Evolutionary conservation across 73 alveolate species (phyloP), one percentile per base, ranked within the genome.

Genomic region (Effrenium voratum): DNA sequence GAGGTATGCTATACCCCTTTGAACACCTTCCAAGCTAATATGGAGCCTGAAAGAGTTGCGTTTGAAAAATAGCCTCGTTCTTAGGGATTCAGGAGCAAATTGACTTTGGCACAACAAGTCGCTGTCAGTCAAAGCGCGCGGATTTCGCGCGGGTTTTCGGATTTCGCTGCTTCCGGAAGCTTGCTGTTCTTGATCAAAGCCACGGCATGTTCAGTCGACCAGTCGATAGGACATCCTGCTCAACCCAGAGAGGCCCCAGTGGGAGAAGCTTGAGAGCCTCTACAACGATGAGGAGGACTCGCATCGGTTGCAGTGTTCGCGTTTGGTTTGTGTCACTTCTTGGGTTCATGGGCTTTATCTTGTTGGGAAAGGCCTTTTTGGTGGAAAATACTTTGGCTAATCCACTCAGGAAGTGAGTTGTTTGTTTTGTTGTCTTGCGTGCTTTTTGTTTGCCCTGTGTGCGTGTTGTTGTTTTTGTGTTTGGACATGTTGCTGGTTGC

Each of bases 261-360:
- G 98, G 98, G 98, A 92, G 81, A 92, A 92, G 82, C 66, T 92
- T 46, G 98, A 92, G 72, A 92, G 98, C 70, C 66, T 92, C 30
- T 90, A 90, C 55, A 87, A 87, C 13, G 97, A 90, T 75, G 97
- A 90, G 43, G 97, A 90, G 57, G 87, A 86, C 55, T 75, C 68
- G 75, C 49, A 72, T 26, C 49, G 38, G 49, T 1, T 19, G 68
- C 68, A 28, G 68, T 36, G 73, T 19, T 22, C 5, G 5, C 73
- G 5, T 30, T 19, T 13, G 3, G 38, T 36, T 22, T 22, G 5
- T 60, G 38, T 3, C 73, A 8, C 36, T 30, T 36, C 63, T 12
- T 52, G 63, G 63, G 8, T 52, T 19, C 63, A 52, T 19, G 63
- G 8, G 63, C 63, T 8, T 12, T 12, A 52, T 52, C 63, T 52